Evolutionary conservation across 1,139 yeast genomes (phyloP), one percentile per base, ranked within the genome.

Genomic region (Nakaseomyces nivariensis): DNA sequence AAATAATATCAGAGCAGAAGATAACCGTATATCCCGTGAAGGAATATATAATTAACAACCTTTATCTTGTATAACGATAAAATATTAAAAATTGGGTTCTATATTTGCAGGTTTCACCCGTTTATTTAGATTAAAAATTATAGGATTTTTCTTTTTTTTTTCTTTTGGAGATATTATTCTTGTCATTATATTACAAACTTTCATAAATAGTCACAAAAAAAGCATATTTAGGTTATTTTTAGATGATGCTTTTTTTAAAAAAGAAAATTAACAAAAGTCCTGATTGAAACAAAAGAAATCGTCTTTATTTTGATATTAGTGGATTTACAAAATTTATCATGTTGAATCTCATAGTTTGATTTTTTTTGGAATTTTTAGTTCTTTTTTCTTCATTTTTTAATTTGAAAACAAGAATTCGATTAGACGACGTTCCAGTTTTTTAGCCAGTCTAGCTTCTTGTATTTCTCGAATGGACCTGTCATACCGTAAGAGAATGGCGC

Each of bases 401-500:
- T 2, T 17, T 17, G 3, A 17, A 17, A 17, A 17, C 1, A 17
- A 17, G 3, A 33, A 33, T 9, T 33, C n/a, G 13, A 33, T 41
- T 41, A 41, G 24, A 29, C 34, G 34, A 82, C 75, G 61, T 77
- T 76, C 98, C 98, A 92, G 5, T 87, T 71, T 38, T 75, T 68
- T 59, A 92, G 74, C 77, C 92, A 77, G 67, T 85, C 81, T 71
- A 92, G 75, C 70, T 88, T 80, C 48, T 71, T 69, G 75, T 76
- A 92, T 54, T 87, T 72, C 33, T 70, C 67, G 52, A 80, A 77
- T 51, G 88, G 84, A 46, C 97, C 97, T 51, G 75, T 82, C 94
- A 94, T 82, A 64, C 99, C 99, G 63, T 86, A 85, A 1, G 95
- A 78, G 50, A 92, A 72, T 61, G 86, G 85, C 58, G 88, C 75